Base-by-base conservation (phyloP, 805 yeast genomes). In the Wickerhamomyces hampshirensis region DNA sequence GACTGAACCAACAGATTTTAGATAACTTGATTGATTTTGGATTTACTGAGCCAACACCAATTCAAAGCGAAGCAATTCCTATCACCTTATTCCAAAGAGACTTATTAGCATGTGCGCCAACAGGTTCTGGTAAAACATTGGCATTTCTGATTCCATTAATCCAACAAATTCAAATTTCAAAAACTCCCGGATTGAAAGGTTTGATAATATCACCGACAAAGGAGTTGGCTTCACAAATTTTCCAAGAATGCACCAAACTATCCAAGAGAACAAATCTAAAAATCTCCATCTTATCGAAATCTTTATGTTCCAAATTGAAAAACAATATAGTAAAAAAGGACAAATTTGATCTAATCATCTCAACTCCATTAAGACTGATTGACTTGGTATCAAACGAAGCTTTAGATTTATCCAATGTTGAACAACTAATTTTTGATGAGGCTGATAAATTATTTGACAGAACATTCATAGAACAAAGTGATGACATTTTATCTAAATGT, bases 81-180 rank as follows among this genome's bases (percentile, higher is more conserved):
- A 66, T 77, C 8, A 62, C 85, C 11, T 62, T 87, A 35, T 69
- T 75, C 35, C 71, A 68, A 19, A 73, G 95, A 40, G 97, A 91
- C 55, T 57, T 93, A 23, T 67, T 93, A 29, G 95, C 95, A 1
- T 86, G 96, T 69, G 97, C 98, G 0, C 98, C 98, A 31, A 93
- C 98, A 1, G 98, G 98, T 50, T 87, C 97, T 5, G 98, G 98
- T 68, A 93, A 93, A 58, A 93, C 98, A 0, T 66, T 93, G 33
- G 95, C 97, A 21, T 93, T 84, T 55, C 64, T 85, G 38, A 75
- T 88, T 13, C 98, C 99, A 4, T 50, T 91, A 49, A 60, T 93
- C 15, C 93, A 85, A 30, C 63, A 63, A 39, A 57, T 73, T 7
- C 35, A 39, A 16, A 53, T 30, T 40, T 48, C 10, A 33, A 26